Evolutionary conservation across 805 yeast genomes (phyloP).

Genomic region (Zygotorulaspora danielsina): DNA sequence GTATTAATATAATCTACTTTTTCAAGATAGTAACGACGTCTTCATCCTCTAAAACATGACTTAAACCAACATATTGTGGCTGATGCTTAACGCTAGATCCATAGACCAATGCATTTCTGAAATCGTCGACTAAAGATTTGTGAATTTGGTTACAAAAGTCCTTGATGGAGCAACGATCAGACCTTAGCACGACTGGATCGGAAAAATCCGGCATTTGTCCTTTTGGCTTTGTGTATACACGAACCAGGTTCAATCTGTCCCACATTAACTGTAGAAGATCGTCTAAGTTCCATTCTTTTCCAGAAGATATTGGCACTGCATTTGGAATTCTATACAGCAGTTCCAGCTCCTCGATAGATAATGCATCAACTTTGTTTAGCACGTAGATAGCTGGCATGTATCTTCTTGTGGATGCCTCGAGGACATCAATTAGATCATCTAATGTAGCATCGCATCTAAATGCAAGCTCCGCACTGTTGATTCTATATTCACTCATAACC

Average conservation of each 20-base stretch:
- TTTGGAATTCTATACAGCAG: conserved; percentile 87
- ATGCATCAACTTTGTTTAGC: conserved; percentile 91
- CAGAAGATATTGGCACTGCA: conserved; percentile 96
- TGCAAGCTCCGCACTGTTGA: conserved; percentile 93
- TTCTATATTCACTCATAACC: conserved; percentile 91
- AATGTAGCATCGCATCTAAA: conserved; percentile 97
- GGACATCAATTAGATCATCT: conserved; percentile 90
- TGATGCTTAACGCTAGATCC: conserved; percentile 96
- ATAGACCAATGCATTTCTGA: conserved; percentile 86
- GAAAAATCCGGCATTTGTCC: conserved; percentile 89
- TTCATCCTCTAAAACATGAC: conserved; percentile 84
- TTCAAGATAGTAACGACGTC: conserved; percentile 95
- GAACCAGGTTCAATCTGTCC: conserved; percentile 82
- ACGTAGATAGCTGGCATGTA: conserved; percentile 96
- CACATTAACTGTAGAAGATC: conserved; percentile 94
- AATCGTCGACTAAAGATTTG: conserved; percentile 88
- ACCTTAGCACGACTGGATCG: conserved; percentile 90
- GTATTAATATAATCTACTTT: conserved; percentile 37
- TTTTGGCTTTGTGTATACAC: conserved; percentile 97
- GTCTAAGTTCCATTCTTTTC: conserved; percentile 94
- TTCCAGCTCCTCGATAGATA: conserved; percentile 90
- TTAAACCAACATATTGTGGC: conserved; percentile 91
- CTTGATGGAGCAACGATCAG: conserved; percentile 78
- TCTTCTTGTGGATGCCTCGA: conserved; percentile 85
- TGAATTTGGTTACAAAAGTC: conserved; percentile 97